Evolutionary conservation across 306 rosid genomes (phyloP).

Genomic region (Carpinus viminea): DNA sequence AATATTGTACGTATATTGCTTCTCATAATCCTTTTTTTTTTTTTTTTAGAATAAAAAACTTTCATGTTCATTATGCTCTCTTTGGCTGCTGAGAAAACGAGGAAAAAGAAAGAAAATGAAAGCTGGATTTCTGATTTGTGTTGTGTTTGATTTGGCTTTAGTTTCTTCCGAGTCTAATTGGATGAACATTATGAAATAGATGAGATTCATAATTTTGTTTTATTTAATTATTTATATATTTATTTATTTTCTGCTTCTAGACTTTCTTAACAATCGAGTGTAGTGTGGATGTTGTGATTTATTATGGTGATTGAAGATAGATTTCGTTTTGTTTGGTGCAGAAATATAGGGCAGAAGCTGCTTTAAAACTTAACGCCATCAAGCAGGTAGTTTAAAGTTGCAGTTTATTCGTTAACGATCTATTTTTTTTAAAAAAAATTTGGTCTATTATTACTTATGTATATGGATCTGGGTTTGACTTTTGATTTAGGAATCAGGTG

Average conservation of each 20-base stretch:
- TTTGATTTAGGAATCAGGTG: slow-evolving; percentile 54
- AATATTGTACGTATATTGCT: slow-evolving; percentile 64
- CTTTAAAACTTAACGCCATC: slow-evolving; percentile 54
- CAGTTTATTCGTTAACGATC: neutral
- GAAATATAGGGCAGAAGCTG: slow-evolving; percentile 63
- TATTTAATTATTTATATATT: neutral
- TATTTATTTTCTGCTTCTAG: neutral
- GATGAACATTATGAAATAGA: neutral
- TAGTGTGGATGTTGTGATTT: slow-evolving; percentile 21
- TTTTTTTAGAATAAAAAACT: neutral
- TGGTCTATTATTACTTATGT: slow-evolving; percentile 10
- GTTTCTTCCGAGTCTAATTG: slow-evolving; percentile 16
- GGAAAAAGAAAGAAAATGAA: slow-evolving; percentile 5
- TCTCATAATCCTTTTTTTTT: slow-evolving; percentile 15
- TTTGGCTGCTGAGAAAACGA: slow-evolving; percentile 28
- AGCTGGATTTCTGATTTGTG: slow-evolving; percentile 4
- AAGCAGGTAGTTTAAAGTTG: slow-evolving; percentile 58
- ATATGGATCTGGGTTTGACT: slow-evolving; percentile 5
- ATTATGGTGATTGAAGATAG: slow-evolving; percentile 31
- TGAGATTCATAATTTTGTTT: slow-evolving; percentile 5
- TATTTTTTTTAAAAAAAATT: neutral
- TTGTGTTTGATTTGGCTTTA: neutral
- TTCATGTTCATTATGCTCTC: slow-evolving; percentile 1
- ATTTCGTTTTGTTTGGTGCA: slow-evolving; percentile 53
- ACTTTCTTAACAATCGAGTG: slow-evolving; percentile 17